Base-by-base conservation (phyloP, 371 early-diverging fungal species). In the Circinella minor region DNA sequence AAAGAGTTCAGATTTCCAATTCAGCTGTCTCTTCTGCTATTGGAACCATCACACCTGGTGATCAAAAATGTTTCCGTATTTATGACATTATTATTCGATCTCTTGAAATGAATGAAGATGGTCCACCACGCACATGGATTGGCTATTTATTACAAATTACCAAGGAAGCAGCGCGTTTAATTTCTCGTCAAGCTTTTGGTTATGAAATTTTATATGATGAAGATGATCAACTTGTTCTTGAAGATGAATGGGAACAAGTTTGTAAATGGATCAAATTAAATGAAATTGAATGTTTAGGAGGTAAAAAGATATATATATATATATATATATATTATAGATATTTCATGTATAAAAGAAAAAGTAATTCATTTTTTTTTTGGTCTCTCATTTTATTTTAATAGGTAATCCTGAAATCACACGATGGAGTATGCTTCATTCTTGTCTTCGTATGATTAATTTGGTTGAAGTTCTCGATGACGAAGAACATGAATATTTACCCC, bases 221-320 rank as follows among this genome's bases (percentile, higher is more conserved):
- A 48, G 71, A 75, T 13, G 46, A 61, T 15, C 70, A 27, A 64
- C 60, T 68, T 11, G 67, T 38, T n/a, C 66, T n/a, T 17, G 73
- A 77, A 62, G 73, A 80, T 39, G 79, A 79, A 65, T 79, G 75
- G 80, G 69, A 55, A n/a, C 76, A 69, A 37, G 80, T 73, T 2
- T 78, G 72, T 36, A 71, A 67, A 17, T 84, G 84, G 84, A 72
- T 84, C 61, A 77, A 81, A 48, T 61, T 84, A 37, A 80, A 78
- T 71, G 84, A 84, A 67, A 67, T 71, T 13, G 67, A 71, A 43
- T 77, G 76, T 59, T 63, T 79, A 11, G 85, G 85, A 37, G 79
- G 76, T 55, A 69, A 57, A 57, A 27, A 27, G 27, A 27, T 27
- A 27, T 27, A 27, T 27, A 27, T 27, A 27, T 27, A 27, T 27